A percentile compares a stretch with the other conserved stretches of the same genome.
phyloP scores from a whole-genome alignment of 2,329 filamentous ascomycete genomes.

The Xylaria polymorpha region DNA sequence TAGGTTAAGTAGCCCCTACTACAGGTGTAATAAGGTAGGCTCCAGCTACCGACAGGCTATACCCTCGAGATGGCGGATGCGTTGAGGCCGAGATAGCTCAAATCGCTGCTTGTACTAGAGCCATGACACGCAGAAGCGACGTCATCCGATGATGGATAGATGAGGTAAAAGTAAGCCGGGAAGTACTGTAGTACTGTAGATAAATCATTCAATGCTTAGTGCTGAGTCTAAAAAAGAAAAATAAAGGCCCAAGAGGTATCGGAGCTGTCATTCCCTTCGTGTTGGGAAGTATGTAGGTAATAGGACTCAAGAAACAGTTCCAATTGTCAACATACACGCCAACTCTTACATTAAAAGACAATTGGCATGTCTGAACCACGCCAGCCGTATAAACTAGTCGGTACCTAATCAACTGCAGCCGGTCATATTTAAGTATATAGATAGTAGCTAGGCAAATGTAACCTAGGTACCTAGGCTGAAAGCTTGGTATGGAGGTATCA shows the following conservation, averaged over 20 bases:
- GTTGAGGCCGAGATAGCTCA: background rate
- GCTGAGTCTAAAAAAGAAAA: conserved; percentile 2
- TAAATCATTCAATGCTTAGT: background rate
- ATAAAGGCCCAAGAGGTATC: background rate
- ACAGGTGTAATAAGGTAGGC: too few species aligned
- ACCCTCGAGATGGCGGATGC: background rate
- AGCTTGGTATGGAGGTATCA: background rate
- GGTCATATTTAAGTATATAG: background rate
- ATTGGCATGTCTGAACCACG: background rate
- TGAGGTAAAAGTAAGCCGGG: conserved; percentile 6
- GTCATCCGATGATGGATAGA: conserved; percentile 8
- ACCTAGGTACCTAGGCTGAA: conserved; percentile 12
- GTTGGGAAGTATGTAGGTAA: background rate
- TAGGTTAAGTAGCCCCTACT: background rate
- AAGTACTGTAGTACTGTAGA: too few species aligned
- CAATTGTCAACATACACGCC: background rate
- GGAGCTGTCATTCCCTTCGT: background rate
- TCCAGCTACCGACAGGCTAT: too few species aligned
- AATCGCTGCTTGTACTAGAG: background rate
- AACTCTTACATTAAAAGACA: background rate
- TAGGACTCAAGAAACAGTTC: background rate
- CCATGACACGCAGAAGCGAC: conserved; percentile 9
- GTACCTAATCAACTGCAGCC: background rate
- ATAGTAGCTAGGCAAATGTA: background rate
- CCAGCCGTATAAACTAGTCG: background rate